Evolutionary conservation across 2,329 filamentous ascomycete genomes (phyloP).

Genomic region (Epichloe gansuensis): DNA sequence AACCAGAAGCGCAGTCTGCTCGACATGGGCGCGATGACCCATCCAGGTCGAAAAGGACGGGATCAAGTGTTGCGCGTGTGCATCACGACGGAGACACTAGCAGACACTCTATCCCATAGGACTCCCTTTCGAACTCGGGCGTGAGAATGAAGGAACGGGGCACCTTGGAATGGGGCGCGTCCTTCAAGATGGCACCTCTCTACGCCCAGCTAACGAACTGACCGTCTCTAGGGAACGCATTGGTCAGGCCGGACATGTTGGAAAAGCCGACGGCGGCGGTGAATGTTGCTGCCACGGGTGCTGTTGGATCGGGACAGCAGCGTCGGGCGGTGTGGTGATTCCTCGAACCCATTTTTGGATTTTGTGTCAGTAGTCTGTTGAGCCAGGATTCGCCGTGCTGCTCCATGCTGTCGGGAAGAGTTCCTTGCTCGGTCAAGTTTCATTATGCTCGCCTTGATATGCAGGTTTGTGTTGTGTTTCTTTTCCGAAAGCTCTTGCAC

Average conservation of each 20-base stretch:
- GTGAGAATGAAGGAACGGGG: conserved; percentile 35
- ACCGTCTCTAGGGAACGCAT: conserved; percentile 22
- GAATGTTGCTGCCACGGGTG: conserved; percentile 23
- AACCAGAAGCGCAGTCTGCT: conserved; percentile 29
- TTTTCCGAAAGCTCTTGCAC: no score
- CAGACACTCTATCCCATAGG: conserved; percentile 20
- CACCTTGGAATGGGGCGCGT: conserved; percentile 37
- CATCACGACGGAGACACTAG: conserved; percentile 14
- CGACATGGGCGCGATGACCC: conserved; percentile 27
- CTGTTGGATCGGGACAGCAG: conserved; percentile 19
- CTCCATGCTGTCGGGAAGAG: conserved; percentile 14
- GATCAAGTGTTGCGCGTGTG: conserved; percentile 21
- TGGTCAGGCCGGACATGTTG: conserved; percentile 11
- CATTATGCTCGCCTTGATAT: not conserved
- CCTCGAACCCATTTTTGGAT: conserved; percentile 40
- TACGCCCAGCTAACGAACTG: conserved; percentile 37
- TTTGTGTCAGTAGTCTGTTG: conserved; percentile 32
- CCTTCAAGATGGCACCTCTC: conserved; percentile 32
- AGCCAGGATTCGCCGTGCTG: conserved; percentile 34
- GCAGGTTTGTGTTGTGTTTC: no score
- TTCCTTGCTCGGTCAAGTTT: no score
- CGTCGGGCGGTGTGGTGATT: conserved; percentile 27
- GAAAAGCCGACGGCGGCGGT: conserved; percentile 13
- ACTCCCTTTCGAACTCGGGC: conserved; percentile 23
- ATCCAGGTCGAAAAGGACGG: conserved; percentile 28